Conservation (phyloP, 768 basidiomycete genomes). For the Butyriboletus loyo region DNA sequence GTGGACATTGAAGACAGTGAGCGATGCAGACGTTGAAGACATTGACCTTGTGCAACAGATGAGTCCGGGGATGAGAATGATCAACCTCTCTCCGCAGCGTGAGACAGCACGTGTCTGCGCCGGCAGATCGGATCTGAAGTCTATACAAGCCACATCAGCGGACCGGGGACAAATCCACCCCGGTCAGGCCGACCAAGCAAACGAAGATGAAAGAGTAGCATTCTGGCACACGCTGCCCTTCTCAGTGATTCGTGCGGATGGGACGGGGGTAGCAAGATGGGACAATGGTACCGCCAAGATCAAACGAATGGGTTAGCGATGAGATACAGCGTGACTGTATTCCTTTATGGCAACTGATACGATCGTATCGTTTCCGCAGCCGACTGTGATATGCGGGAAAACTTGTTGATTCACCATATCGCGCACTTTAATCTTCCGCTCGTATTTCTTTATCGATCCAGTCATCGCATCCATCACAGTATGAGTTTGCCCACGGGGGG, state of each 20-base stretch:
- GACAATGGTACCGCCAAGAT: neutral
- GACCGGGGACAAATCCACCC: neutral
- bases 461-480: neutral
- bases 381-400: neutral
- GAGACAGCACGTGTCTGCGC: neutral
- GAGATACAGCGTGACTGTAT: neutral
- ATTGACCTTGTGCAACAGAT: neutral
- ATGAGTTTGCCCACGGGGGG: neutral
- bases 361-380: neutral
- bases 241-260: constrained; percentile 1
- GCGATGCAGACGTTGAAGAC: neutral
- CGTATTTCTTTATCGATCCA: neutral
- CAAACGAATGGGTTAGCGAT: neutral
- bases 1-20: neutral
- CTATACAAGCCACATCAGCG: neutral
- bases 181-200: neutral
- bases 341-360: neutral
- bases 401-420: neutral
- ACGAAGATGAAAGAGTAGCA: neutral
- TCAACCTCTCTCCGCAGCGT: neutral
- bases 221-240: neutral
- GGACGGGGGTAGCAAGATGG: neutral
- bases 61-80: neutral
- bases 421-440: neutral
- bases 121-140: neutral